phyloP scores from a whole-genome alignment of 495 filamentous ascomycete genomes.

The Cercophora sp. region DNA sequence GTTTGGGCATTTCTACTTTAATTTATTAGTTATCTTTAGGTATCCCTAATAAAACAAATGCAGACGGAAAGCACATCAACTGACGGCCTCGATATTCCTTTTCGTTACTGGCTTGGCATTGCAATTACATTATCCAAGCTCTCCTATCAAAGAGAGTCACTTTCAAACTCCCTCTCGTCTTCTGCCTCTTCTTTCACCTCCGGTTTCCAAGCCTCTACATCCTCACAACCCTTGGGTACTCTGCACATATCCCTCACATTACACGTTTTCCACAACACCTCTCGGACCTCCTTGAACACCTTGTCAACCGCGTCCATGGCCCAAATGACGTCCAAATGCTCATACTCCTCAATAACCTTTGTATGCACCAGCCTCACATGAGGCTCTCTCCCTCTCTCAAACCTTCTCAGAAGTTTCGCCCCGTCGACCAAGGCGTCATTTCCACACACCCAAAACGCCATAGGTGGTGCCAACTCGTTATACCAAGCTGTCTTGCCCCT shows the following conservation, averaged over 20 bases:
- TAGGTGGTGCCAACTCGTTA: constrained; percentile 69
- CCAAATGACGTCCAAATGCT: constrained; percentile 96
- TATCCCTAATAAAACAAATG: too few relatives aligned
- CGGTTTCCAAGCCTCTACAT: constrained; percentile 34
- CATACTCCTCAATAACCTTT: constrained; percentile 84
- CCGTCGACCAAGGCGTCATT: constrained; percentile 84
- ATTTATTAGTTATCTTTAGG: too few relatives aligned
- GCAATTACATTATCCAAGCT: too few relatives aligned
- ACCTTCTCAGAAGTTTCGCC: constrained; percentile 62
- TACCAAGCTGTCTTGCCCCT: constrained; percentile 70
- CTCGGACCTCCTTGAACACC: constrained; percentile 74
- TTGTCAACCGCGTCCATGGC: constrained; percentile 84
- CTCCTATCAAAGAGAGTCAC: not conserved
- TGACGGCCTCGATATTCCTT: too few relatives aligned
- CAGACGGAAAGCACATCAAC: too few relatives aligned
- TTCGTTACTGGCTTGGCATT: too few relatives aligned
- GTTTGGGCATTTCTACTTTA: too few relatives aligned
- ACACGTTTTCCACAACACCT: constrained; percentile 77
- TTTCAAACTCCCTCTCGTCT: not conserved
- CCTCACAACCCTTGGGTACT: constrained; percentile 60
- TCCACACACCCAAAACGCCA: constrained; percentile 87
- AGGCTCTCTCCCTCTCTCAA: constrained; percentile 76
- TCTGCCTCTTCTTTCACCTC: constrained; percentile 13
- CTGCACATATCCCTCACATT: constrained; percentile 54
- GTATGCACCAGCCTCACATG: constrained; percentile 74